Base-by-base conservation (phyloP, 1,284 basidiomycete species). In the Blastosporella zonata region DNA sequence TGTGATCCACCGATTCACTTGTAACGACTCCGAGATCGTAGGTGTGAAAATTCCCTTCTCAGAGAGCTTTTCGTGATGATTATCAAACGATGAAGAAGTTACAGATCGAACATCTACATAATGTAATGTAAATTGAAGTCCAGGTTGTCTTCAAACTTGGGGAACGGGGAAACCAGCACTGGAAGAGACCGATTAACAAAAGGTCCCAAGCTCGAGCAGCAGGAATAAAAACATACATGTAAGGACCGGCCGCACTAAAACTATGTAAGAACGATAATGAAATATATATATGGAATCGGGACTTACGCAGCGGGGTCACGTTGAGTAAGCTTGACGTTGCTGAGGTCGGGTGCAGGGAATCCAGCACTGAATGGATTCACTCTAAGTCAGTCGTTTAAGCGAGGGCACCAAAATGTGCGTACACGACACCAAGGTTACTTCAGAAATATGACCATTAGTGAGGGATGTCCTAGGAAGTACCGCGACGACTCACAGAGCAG, bases 401-500 rank as follows among this genome's bases (percentile, higher is more conserved):
- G 25, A 34, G 10, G 8, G 20, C 36, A 46, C 15, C 2, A 8
- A 5, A 37, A 13, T 41, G 10, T 40, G 41, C 52, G 23, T 54
- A 55, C 54, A 55, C 27, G 23, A 37, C 44, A 36, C 54, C 42
- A 4, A 43, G 47, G 12, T 55, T 41, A 29, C 53, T 52, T 27
- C 12, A 17, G 7, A 23, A 43, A 28, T 12, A 25, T 6, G 13
- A n/a, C n/a, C 2, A 36, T 43, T 10, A 40, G 33, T 21, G 2
- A 34, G 23, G 29, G 22, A 5, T 1, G 25, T 15, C 1, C 9
- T 13, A 21, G 33, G 9, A 4, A 33, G 12, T 4, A 0, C 13
- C 3, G 23, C 3, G n/a, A 15, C 3, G 13, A 53, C 54, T 36
- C 34, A 55, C 54, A 41, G 38, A 29, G 54, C 49, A 27, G 48